These are phyloP conservation scores for Melastoma candidum DNA, from an alignment of 441 rosid genomes.

Conservation along the genomic window DNA sequence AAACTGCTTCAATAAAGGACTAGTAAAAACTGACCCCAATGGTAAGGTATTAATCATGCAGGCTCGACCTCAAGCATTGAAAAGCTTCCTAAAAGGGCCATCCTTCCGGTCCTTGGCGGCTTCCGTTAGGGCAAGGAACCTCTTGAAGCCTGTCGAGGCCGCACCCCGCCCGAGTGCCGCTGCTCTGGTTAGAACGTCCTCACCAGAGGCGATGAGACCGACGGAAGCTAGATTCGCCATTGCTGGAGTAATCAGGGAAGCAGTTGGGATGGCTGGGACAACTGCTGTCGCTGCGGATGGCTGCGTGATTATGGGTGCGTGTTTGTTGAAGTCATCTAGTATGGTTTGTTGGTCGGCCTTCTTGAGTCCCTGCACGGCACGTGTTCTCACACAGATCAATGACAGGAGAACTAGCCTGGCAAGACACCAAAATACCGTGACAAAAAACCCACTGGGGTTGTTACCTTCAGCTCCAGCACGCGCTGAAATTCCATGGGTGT, in stretches of 20 bases:
- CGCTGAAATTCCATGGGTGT: slow-evolving; percentile 98
- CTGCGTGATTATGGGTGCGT: slow-evolving; percentile 53
- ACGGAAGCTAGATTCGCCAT: slow-evolving; percentile 33
- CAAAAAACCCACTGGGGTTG: not conserved
- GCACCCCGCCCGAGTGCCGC: slow-evolving; percentile 99
- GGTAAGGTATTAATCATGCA: too few species aligned
- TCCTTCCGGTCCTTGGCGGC: slow-evolving; percentile 97
- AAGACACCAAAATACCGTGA: too few species aligned
- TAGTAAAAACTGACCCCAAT: too few species aligned
- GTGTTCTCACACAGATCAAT: slow-evolving; percentile 4
- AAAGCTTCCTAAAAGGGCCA: slow-evolving; percentile 49
- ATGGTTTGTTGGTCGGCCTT: slow-evolving; percentile 87
- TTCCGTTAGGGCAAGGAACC: slow-evolving; percentile 98
- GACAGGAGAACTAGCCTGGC: too few species aligned
- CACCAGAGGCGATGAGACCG: slow-evolving; percentile 76
- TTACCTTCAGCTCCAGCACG: slow-evolving; percentile 93
- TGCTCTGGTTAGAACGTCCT: slow-evolving; percentile 90
- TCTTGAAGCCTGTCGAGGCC: slow-evolving; percentile 94
- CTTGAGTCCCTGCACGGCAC: slow-evolving; percentile 78
- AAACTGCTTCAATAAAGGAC: too few species aligned
- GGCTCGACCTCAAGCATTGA: slow-evolving; percentile 10
- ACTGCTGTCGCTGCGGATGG: slow-evolving; percentile 31
- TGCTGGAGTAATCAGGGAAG: slow-evolving; percentile 31
- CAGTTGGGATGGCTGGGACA: slow-evolving; percentile 1
- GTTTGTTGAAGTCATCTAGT: slow-evolving; percentile 92